Base-by-base conservation (phyloP, 2,329 filamentous ascomycete species). In the Fusarium sp. region DNA sequence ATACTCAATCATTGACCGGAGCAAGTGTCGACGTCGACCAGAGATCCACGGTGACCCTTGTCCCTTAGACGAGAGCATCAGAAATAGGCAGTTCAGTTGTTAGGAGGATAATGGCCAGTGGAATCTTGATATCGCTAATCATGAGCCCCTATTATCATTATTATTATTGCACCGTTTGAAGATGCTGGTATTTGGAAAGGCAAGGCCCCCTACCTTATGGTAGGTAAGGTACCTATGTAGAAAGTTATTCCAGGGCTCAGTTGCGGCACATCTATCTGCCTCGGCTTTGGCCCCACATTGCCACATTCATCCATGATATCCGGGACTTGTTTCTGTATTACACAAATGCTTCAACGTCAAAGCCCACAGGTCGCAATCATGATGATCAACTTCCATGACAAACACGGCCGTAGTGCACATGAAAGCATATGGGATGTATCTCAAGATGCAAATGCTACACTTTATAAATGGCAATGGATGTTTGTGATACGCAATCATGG, bases 21-120 rank as follows among this genome's bases (percentile, higher is more conserved):
- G 66, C 30, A 54, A 61, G 67, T 70, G 67, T 70, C 67, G 67
- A 70, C 67, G 67, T 70, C 67, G 67, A 70, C 67, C 67, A 66
- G 41, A 70, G 67, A 70, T 70, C 67, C 67, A 70, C 47, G 67
- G n/a, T 39, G 51, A 70, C 41, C 67, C 67, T 70, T 70, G 59
- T 55, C 51, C 42, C 36, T 42, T 55, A 41, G 51, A 55, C 30
- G 56, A 62, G 69, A 30, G 47, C 45, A 65, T 70, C 67, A 70
- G 52, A 70, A 70, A 70, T 66, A 70, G 67, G 67, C 66, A 70
- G 66, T 68, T 62, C 55, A 67, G 51, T 65, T 38, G 39, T 51
- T 50, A 34, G 59, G 42, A 52, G 50, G 51, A 60, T 51, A 50
- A 63, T 59, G 39, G 34, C 36, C 65, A 24, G 51, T 48, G 66